A percentile compares a stretch with the other conserved stretches of the same genome.
phyloP scores from a whole-genome alignment of 108 stramenopile genomes.

The Nitzschia palea region DNA sequence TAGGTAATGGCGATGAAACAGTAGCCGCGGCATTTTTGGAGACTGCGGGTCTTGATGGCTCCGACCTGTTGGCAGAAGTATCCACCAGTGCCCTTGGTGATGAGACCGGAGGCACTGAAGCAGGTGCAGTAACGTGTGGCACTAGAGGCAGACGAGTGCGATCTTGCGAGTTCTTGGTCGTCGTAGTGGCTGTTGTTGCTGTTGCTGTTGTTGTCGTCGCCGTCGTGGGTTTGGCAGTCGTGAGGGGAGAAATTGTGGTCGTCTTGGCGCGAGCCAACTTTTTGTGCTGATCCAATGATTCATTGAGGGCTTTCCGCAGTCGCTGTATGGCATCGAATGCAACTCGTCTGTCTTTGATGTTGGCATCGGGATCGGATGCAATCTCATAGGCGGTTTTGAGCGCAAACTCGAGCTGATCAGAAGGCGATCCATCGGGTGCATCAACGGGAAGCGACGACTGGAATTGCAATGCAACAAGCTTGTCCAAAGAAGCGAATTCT shows the following conservation, averaged over 20 bases:
- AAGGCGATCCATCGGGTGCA: neutral
- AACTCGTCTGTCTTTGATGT: neutral
- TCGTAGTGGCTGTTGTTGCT: neutral
- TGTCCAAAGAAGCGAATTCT: conserved; percentile 2
- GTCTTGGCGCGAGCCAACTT: too few species aligned
- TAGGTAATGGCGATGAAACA: too few species aligned
- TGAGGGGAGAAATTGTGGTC: neutral
- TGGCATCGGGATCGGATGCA: neutral
- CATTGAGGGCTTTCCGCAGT: neutral
- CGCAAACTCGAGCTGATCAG: neutral
- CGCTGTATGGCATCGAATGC: neutral
- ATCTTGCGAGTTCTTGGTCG: too few species aligned
- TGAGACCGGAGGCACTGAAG: too few species aligned
- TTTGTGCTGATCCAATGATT: neutral
- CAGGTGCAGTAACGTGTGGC: too few species aligned
- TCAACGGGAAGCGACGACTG: too few species aligned
- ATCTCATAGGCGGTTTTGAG: neutral
- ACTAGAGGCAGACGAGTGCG: too few species aligned
- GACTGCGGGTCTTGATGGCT: too few species aligned
- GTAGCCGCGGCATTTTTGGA: too few species aligned
- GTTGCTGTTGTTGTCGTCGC: neutral
- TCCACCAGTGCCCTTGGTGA: too few species aligned
- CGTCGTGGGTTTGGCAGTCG: neutral
- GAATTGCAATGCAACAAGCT: too few species aligned
- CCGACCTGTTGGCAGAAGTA: too few species aligned